A percentile compares a stretch with the other conserved stretches of the same genome.
phyloP scores from a whole-genome alignment of 2,329 filamentous ascomycete species.

The Penicillium sp. region DNA sequence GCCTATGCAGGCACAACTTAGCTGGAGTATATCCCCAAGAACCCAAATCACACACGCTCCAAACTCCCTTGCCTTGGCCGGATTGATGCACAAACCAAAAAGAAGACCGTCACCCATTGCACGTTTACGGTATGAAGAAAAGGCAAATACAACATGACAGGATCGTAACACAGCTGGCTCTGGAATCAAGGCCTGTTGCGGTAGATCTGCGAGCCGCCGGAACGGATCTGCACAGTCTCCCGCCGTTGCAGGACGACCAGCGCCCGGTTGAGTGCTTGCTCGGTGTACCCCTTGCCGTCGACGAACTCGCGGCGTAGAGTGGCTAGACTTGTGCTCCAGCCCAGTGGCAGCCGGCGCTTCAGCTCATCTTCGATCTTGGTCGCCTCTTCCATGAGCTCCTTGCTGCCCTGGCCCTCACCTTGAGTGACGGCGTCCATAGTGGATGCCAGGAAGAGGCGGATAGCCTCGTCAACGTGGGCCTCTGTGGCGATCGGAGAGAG shows the following conservation, averaged over 20 bases:
- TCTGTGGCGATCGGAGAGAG: conserved; percentile 86
- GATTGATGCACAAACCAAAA: conserved; percentile 19
- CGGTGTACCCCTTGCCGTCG: conserved; percentile 84
- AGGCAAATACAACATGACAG: conserved; percentile 22
- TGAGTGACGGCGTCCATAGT: conserved; percentile 98
- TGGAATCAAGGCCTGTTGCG: conserved; percentile 45
- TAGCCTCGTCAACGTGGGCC: conserved; percentile 93
- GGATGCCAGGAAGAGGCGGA: conserved; percentile 90
- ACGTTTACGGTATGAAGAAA: conserved; percentile 16
- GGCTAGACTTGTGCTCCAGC: conserved; percentile 89
- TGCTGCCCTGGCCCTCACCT: conserved; percentile 77
- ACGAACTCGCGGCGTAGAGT: conserved; percentile 89
- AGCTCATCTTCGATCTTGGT: conserved; percentile 86
- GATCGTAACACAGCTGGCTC: conserved; percentile 14
- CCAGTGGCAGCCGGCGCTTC: conserved; percentile 82
- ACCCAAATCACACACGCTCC: conserved; percentile 13
- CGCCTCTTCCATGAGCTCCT: conserved; percentile 89
- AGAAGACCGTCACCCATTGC: conserved; percentile 19
- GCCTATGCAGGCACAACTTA: not conserved
- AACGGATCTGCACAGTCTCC: conserved; percentile 65
- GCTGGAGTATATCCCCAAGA: conserved; percentile 2
- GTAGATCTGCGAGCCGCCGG: conserved; percentile 52
- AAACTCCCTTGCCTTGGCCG: conserved; percentile 22
- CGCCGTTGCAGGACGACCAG: conserved; percentile 82
- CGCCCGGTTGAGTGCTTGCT: conserved; percentile 80